phyloP scores from a whole-genome alignment of 2,329 filamentous ascomycete genomes.

The Pestalotiopsis sp. region DNA sequence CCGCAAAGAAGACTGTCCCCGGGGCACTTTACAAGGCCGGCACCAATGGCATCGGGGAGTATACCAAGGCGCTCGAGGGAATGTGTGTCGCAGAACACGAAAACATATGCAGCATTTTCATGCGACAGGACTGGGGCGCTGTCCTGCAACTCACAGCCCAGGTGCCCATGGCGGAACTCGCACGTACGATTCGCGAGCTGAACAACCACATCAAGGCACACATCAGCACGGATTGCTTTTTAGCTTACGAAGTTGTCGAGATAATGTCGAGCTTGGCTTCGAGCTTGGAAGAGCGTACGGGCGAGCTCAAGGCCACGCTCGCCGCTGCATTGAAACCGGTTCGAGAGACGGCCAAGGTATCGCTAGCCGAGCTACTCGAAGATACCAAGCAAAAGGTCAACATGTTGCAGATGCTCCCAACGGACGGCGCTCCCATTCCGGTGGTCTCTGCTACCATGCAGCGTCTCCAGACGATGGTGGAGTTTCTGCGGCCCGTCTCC shows the following conservation, averaged over 20 bases:
- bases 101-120: constrained; percentile 85
- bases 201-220: constrained; percentile 89
- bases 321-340: constrained; percentile 87
- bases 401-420: constrained; percentile 68
- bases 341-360: constrained; percentile 87
- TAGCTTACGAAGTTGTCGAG: constrained; percentile 94
- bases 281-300: constrained; percentile 79
- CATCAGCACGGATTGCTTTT: constrained; percentile 86
- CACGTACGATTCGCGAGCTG: constrained; percentile 83
- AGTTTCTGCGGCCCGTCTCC: constrained; percentile 82
- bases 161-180: constrained; percentile 77
- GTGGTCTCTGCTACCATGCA: constrained; percentile 85
- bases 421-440: constrained; percentile 77
- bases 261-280: constrained; percentile 81
- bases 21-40: constrained; percentile 86
- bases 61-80: constrained; percentile 84
- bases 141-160: constrained; percentile 82
- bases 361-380: constrained; percentile 80
- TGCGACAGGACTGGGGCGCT: constrained; percentile 79
- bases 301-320: constrained; percentile 81
- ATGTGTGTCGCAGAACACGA: constrained; percentile 89
- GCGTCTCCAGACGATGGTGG: constrained; percentile 82
- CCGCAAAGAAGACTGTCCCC: constrained; percentile 77
- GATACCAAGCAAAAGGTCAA: constrained; percentile 76
- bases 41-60: constrained; percentile 89